Evolutionary conservation across 2,329 filamentous ascomycete species (phyloP).

Genomic region (Raffaelea albimanens): DNA sequence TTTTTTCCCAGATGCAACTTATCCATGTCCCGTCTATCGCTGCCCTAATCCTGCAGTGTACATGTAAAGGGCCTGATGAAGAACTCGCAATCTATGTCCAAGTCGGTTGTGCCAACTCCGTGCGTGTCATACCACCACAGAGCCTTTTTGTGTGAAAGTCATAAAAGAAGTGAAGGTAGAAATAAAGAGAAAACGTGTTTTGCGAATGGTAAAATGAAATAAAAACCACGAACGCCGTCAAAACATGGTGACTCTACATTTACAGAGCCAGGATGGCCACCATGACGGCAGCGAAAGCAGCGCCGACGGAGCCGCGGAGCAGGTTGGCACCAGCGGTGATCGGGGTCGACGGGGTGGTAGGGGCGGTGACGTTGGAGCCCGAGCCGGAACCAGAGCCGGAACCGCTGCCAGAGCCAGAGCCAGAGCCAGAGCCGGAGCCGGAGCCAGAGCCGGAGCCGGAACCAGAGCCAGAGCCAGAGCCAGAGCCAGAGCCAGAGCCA

Average conservation of each 20-base stretch:
- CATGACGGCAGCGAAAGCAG: slow-evolving; percentile 20
- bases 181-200: background rate
- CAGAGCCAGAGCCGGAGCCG: slow-evolving; percentile 15
- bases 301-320: slow-evolving; percentile 19
- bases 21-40: background rate
- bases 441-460: slow-evolving; percentile 10
- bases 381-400: slow-evolving; percentile 17
- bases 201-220: background rate
- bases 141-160: background rate
- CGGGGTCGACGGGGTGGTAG: slow-evolving; percentile 18
- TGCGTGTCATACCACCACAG: too few species aligned
- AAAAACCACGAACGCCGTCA: background rate
- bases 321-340: slow-evolving; percentile 14
- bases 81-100: too few species aligned
- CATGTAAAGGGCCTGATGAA: background rate
- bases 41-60: background rate
- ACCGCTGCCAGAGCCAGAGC: slow-evolving; percentile 9
- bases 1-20: background rate
- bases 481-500: background rate
- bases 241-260: slow-evolving; percentile 5
- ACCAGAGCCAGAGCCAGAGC: slow-evolving; percentile 3
- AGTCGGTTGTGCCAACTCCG: too few species aligned
- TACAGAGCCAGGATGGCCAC: slow-evolving; percentile 22
- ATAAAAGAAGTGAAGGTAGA: background rate
- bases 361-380: slow-evolving; percentile 14